phyloP scores from a whole-genome alignment of 306 rosid genomes.

The Ceratonia siliqua region DNA sequence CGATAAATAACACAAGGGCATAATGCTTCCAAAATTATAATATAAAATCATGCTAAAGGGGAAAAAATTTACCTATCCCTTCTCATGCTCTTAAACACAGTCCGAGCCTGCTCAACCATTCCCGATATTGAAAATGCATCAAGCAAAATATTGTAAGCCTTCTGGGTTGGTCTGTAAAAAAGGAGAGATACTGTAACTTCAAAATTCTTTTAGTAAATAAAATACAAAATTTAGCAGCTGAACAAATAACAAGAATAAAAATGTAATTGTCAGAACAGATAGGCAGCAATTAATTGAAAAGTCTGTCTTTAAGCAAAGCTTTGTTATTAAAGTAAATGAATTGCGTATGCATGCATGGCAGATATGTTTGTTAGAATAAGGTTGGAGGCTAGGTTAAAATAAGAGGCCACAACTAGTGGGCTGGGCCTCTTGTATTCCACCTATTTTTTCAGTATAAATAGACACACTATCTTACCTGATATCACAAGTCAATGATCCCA shows the following conservation, averaged over 20 bases:
- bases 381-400: too few species aligned
- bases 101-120: conserved; percentile 91
- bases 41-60: conserved; percentile 14
- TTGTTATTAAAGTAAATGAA: neutral
- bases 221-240: neutral
- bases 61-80: conserved; percentile 72
- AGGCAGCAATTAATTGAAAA: neutral
- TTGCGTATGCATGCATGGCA: neutral
- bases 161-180: conserved; percentile 77
- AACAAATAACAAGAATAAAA: neutral
- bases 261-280: neutral
- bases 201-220: neutral
- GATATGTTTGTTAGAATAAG: too few species aligned
- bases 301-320: neutral
- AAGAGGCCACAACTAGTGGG: too few species aligned
- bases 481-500: too few species aligned
- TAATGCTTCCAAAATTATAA: neutral
- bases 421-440: too few species aligned
- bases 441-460: too few species aligned
- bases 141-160: conserved; percentile 89
- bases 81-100: conserved; percentile 89
- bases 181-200: conserved; percentile 9
- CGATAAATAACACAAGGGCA: neutral
- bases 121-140: conserved; percentile 95
- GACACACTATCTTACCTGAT: too few species aligned